Evolutionary conservation across 1,139 yeast genomes (phyloP).

Genomic region (Suhomyces bokatorum): DNA sequence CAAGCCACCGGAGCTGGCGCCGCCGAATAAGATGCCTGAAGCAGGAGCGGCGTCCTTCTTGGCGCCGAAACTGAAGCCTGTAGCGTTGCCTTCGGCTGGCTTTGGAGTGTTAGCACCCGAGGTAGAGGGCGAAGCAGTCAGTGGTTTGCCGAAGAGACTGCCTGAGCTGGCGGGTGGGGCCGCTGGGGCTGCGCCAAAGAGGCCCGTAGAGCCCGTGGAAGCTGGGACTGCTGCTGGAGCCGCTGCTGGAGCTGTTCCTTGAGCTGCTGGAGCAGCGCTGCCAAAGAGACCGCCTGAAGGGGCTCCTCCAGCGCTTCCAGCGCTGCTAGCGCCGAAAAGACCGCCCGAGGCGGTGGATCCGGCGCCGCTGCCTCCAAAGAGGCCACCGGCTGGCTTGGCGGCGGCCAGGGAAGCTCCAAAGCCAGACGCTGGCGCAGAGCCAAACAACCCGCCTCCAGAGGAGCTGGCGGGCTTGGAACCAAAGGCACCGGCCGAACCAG

Average conservation of each 20-base stretch:
- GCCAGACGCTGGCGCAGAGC: conserved; percentile 17
- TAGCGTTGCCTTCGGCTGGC: conserved; percentile 16
- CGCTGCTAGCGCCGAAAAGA: neutral
- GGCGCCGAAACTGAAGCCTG: conserved; percentile 3
- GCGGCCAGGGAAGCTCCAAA: neutral
- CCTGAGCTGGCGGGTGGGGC: conserved; percentile 21
- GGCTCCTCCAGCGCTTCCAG: conserved; percentile 8
- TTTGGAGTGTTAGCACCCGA: conserved; percentile 14
- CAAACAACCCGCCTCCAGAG: conserved; percentile 19
- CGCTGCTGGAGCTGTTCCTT: neutral
- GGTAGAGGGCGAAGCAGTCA: conserved; percentile 8
- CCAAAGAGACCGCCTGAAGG: conserved; percentile 10
- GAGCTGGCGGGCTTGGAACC: conserved; percentile 27
- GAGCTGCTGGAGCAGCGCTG: neutral
- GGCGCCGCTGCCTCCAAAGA: neutral
- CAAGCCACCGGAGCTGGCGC: conserved; percentile 19
- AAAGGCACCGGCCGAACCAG: conserved; percentile 19
- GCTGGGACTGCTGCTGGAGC: conserved; percentile 14
- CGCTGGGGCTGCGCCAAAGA: conserved; percentile 16
- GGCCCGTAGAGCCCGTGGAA: conserved; percentile 6
- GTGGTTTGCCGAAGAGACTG: conserved; percentile 22
- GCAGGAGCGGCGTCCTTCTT: conserved; percentile 18
- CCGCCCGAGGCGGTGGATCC: conserved; percentile 1
- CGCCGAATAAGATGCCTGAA: conserved; percentile 16
- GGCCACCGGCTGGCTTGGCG: neutral